Evolutionary conservation across 352 stramenopile species (phyloP), one percentile per base, ranked within the genome.

Genomic region (Globisporangium recalcitrans): DNA sequence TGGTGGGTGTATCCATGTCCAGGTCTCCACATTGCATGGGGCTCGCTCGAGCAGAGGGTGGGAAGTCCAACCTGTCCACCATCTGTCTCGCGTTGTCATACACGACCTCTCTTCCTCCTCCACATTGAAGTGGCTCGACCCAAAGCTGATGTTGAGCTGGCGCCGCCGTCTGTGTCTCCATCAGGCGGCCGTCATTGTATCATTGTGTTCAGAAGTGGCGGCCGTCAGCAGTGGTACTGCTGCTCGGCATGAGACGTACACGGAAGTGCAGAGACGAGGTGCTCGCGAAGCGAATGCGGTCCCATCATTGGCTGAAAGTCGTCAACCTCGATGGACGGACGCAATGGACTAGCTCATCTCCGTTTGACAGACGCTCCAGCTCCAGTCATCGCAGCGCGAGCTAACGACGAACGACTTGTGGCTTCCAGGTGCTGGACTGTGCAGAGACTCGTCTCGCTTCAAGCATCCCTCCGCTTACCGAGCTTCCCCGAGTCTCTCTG

Each of bases 1-100:
- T n/a, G n/a, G n/a, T 29, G 4, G 24, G 29, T 60, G 54, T 60
- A 60, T 60, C 54, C 54, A 60, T 60, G 54, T 52, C 54, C 54
- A 60, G 19, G 54, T 52, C 38, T 14, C 26, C 44, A 49, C 19
- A 24, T 48, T 29, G 34, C 36, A 29, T 52, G 36, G 22, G 54
- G 40, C 36, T n/a, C 16, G 4, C 52, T 60, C 24, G 9, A 40
- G 36, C 54, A 40, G 34, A 51, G 22, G 26, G 21, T 24, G 13
- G 8, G 9, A 9, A 27, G 53, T 55, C 49, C 19, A 21, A 34
- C 40, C 21, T 60, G 54, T 60, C 54, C 54, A 60, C 51, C 38
- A 52, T 60, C 26, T n/a, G 27, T 11, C 21, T 34, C 40, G 31
- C 32, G 54, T 24, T 60, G 54, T 60, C 54, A 60, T 60, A 60